phyloP scores from a whole-genome alignment of 2,329 filamentous ascomycete genomes.

The Calonectria henricotiae region DNA sequence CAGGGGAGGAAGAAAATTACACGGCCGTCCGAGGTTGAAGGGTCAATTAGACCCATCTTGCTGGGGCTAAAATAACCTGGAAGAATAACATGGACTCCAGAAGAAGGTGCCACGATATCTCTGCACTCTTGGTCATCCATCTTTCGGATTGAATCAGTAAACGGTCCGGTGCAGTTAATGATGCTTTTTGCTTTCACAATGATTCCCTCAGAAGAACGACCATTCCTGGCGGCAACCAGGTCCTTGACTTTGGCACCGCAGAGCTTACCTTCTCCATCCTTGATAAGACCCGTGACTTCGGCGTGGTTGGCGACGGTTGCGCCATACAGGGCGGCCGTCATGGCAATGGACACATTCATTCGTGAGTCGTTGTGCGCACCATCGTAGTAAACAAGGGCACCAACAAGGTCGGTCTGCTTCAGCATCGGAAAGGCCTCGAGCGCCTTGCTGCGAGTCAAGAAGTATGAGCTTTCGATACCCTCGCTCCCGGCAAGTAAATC shows the following conservation, averaged over 20 bases:
- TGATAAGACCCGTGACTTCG: constrained; percentile 84
- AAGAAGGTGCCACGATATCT: constrained; percentile 89
- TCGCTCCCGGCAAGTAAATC: constrained; percentile 89
- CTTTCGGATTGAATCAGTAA: constrained; percentile 88
- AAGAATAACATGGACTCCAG: constrained; percentile 88
- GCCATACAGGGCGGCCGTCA: constrained; percentile 91
- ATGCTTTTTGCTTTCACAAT: constrained; percentile 84
- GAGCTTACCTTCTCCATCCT: constrained; percentile 80
- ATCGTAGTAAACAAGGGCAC: constrained; percentile 92
- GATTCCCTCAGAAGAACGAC: constrained; percentile 74
- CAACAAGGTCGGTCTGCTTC: constrained; percentile 83
- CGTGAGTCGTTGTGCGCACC: constrained; percentile 93
- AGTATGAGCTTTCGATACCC: constrained; percentile 91
- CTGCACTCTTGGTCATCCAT: constrained; percentile 82
- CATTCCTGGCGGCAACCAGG: constrained; percentile 76
- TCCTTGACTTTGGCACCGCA: constrained; percentile 84
- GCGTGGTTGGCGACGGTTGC: constrained; percentile 87
- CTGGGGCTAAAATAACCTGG: constrained; percentile 89
- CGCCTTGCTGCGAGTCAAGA: constrained; percentile 88
- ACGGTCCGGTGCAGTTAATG: constrained; percentile 92
- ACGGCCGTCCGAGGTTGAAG: constrained; percentile 87
- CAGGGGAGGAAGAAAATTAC: constrained; percentile 95
- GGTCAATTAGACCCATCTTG: constrained; percentile 91
- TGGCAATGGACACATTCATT: constrained; percentile 91
- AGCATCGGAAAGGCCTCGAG: constrained; percentile 92